phyloP scores from a whole-genome alignment of 768 basidiomycete genomes.

The Clathrus columnatus region DNA sequence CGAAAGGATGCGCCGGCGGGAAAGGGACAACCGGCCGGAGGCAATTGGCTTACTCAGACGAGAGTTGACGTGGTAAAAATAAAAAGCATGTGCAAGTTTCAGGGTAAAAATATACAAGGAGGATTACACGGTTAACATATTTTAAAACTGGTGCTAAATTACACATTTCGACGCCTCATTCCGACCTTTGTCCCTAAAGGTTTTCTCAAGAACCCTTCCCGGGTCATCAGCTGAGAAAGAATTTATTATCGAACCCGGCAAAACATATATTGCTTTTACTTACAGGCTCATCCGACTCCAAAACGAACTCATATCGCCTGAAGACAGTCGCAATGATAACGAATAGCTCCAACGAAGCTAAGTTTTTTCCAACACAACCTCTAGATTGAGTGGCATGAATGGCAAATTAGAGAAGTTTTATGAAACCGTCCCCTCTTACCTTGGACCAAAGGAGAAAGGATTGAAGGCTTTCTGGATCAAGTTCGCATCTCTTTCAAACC shows the following conservation, averaged over 20 bases:
- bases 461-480: conserved; percentile 69
- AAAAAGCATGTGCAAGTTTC: too few relatives aligned
- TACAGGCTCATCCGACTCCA: conserved; percentile 53
- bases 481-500: conserved; percentile 63
- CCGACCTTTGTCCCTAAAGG: conserved; percentile 67
- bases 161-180: conserved; percentile 49
- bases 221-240: conserved; percentile 48
- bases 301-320: conserved; percentile 64
- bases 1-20: too few relatives aligned
- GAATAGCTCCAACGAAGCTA: conserved; percentile 70
- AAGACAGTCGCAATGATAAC: conserved; percentile 77
- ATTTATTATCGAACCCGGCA: conserved; percentile 3
- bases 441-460: conserved; percentile 77
- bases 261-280: conserved; percentile 18
- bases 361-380: conserved; percentile 77
- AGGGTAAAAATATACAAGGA: background rate
- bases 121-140: background rate
- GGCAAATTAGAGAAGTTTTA: background rate
- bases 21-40: too few relatives aligned
- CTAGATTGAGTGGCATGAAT: conserved; percentile 26
- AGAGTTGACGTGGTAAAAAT: too few relatives aligned
- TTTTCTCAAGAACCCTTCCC: conserved; percentile 85
- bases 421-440: conserved; percentile 33
- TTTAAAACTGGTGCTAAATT: background rate
- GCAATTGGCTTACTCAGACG: too few relatives aligned